phyloP scores from a whole-genome alignment of 2,329 filamentous ascomycete genomes.

The Bipolaris cookei region DNA sequence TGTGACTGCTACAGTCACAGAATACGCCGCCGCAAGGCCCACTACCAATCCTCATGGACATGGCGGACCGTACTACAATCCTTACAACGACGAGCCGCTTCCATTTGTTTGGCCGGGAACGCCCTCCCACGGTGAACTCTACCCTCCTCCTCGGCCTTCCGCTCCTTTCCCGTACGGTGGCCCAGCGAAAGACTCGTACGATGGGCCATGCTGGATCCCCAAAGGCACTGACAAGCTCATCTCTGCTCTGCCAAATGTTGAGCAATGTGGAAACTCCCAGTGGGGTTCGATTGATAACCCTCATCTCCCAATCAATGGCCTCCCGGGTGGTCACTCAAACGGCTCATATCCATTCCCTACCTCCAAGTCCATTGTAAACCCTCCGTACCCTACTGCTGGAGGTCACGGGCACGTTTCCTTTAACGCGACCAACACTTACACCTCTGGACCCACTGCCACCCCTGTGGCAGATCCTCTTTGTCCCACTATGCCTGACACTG shows the following conservation, averaged over 20 bases:
- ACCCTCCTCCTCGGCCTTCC: constrained; percentile 27
- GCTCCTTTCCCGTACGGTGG: constrained; percentile 35
- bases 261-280: constrained; percentile 38
- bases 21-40: constrained; percentile 26
- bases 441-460: constrained; percentile 11
- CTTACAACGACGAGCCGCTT: constrained; percentile 36
- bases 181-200: constrained; percentile 24
- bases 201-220: constrained; percentile 37
- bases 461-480: constrained; percentile 21
- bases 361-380: background rate
- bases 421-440: constrained; percentile 14
- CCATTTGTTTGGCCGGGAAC: constrained; percentile 37
- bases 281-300: constrained; percentile 40
- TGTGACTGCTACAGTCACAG: constrained; percentile 22
- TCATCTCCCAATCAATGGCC: constrained; percentile 29
- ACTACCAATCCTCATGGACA: constrained; percentile 33
- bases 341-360: constrained; percentile 2
- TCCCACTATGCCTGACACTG: constrained; percentile 41
- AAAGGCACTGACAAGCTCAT: constrained; percentile 29
- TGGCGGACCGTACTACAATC: constrained; percentile 40
- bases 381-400: constrained; percentile 19
- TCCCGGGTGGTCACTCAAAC: constrained; percentile 20
- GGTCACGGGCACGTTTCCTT: constrained; percentile 9
- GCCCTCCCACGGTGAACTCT: constrained; percentile 27
- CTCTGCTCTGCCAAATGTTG: constrained; percentile 27